These are phyloP conservation scores for Pyrus betulifolia DNA, from an alignment of 306 rosid species.

Conservation along the genomic window DNA sequence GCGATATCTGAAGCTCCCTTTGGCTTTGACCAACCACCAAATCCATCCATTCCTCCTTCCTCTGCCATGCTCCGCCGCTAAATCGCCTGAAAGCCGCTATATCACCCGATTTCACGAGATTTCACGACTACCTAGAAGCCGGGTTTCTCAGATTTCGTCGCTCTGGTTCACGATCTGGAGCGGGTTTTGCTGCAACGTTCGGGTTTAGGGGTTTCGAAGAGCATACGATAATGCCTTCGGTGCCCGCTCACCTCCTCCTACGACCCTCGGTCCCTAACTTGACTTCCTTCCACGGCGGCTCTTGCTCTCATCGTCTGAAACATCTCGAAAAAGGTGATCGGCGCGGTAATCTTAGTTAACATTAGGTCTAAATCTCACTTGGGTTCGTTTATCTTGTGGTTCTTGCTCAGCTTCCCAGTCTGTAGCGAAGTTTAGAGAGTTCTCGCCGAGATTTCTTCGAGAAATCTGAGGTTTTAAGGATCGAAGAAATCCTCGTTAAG, in stretches of 20 bases:
- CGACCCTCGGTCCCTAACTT: constrained; percentile 36
- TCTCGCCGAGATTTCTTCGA: not conserved
- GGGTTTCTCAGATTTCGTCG: constrained; percentile 1
- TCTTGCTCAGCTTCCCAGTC: not conserved
- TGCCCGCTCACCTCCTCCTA: constrained; percentile 26
- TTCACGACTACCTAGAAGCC: not conserved
- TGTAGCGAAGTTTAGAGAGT: not conserved
- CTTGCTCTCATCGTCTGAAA: constrained; percentile 65
- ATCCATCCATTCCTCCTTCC: not conserved
- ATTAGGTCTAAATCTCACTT: constrained; percentile 5
- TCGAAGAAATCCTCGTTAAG: not conserved
- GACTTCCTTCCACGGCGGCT: constrained; percentile 47
- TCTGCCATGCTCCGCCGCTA: not conserved
- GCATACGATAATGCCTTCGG: constrained; percentile 81
- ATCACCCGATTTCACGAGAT: not conserved
- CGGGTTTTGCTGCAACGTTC: not conserved
- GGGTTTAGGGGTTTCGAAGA: constrained; percentile 56
- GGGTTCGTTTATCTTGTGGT: not conserved
- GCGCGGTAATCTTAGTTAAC: constrained; percentile 93
- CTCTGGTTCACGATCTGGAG: constrained; percentile 10
- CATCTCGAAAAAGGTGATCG: constrained; percentile 68
- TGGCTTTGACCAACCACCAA: not conserved
- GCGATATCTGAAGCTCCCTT: not conserved
- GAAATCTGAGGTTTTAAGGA: not conserved
- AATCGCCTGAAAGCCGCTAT: not conserved